Evolutionary conservation across 768 basidiomycete genomes (phyloP).

Genomic region (Naganishia vaughanmartiniae): DNA sequence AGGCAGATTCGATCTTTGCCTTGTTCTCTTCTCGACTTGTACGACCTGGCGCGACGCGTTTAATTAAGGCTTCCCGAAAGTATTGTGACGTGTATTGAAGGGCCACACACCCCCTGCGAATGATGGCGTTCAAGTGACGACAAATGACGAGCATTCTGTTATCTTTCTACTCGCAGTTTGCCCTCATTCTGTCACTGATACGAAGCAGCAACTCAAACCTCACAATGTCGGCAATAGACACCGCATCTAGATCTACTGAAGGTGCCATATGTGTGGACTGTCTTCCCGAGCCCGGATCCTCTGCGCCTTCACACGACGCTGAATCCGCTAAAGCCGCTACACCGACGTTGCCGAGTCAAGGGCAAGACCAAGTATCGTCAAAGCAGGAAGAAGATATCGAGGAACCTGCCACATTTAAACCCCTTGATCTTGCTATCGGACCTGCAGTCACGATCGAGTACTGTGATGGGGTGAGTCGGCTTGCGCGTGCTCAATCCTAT

Average conservation of each 20-base stretch:
- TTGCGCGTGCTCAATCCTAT: too few species aligned
- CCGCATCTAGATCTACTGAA: background rate
- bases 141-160: background rate
- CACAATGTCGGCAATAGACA: background rate
- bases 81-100: background rate
- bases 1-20: constrained; percentile 7
- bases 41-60: constrained; percentile 17
- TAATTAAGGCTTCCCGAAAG: background rate
- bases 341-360: background rate
- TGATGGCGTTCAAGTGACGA: background rate
- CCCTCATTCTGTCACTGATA: background rate
- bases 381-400: constrained; percentile 32
- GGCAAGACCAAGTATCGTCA: background rate
- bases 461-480: constrained; percentile 65
- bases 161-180: background rate
- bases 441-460: constrained; percentile 82
- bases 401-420: constrained; percentile 41
- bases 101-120: too few species aligned
- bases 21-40: background rate
- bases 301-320: background rate
- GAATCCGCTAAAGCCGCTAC: background rate
- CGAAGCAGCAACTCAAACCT: background rate
- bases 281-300: background rate
- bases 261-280: background rate
- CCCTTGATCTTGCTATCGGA: constrained; percentile 30